A percentile compares a stretch with the other conserved stretches of the same genome.
These are phyloP conservation scores for Globisporangium carolinianum DNA, from an alignment of 352 stramenopile genomes.

Conservation along the genomic window DNA sequence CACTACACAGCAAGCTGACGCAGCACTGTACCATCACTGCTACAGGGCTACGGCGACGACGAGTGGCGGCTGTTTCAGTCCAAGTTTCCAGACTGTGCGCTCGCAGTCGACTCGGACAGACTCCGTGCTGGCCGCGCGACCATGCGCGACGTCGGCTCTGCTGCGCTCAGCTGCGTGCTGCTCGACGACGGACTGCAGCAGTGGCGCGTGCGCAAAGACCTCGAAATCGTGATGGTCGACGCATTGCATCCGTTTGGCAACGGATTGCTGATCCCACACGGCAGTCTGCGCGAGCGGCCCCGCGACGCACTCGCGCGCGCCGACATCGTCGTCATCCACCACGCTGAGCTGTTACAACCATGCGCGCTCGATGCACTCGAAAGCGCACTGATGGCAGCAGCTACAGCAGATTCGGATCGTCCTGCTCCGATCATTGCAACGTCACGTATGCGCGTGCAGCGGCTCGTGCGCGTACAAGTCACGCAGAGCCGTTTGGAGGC, in stretches of 20 bases:
- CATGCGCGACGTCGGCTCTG: conserved; percentile 7
- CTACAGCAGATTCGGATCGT: not conserved
- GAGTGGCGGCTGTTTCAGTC: conserved; percentile 54
- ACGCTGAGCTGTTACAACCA: conserved; percentile 32
- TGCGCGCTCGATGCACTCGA: conserved; percentile 14
- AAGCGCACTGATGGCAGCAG: conserved; percentile 5
- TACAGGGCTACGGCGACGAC: conserved; percentile 53
- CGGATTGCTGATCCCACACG: conserved; percentile 38
- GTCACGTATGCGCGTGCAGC: conserved; percentile 38
- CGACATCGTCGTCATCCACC: conserved; percentile 53
- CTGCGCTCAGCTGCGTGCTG: conserved; percentile 32
- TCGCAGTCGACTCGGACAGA: conserved; percentile 36
- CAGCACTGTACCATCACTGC: not conserved
- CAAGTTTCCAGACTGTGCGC: conserved; percentile 31
- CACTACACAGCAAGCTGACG: not conserved
- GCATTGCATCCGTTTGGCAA: conserved; percentile 65
- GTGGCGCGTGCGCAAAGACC: conserved; percentile 47
- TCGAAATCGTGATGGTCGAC: conserved; percentile 73
- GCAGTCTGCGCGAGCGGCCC: conserved; percentile 46
- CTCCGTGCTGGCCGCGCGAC: conserved; percentile 14
- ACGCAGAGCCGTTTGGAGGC: not conserved
- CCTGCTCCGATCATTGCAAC: conserved; percentile 28
- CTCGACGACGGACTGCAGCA: conserved; percentile 70
- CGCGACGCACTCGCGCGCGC: conserved; percentile 32
- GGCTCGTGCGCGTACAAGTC: conserved; percentile 12